Conservation (phyloP, 2,329 filamentous ascomycete species). For the Lizonia empirigonia region DNA sequence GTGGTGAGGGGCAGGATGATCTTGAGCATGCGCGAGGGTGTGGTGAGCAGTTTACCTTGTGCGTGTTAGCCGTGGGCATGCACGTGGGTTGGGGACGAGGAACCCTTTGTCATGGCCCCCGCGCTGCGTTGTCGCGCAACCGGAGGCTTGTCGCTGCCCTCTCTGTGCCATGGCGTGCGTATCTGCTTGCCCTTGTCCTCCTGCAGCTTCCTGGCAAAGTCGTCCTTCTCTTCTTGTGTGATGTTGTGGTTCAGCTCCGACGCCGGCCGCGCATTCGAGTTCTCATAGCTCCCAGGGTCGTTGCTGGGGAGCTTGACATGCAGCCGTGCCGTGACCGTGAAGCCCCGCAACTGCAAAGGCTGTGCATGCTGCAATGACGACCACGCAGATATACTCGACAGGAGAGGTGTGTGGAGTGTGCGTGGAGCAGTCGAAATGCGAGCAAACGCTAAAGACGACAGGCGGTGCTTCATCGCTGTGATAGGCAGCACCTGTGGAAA, state of each 20-base stretch:
- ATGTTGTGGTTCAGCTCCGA: constrained; percentile 52
- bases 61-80: constrained; percentile 9
- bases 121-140: constrained; percentile 58
- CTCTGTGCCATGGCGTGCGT: constrained; percentile 69
- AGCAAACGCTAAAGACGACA: constrained; percentile 32
- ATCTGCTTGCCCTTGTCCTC: constrained; percentile 62
- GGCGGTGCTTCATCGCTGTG: constrained; percentile 39
- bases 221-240: constrained; percentile 53
- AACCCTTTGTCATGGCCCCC: constrained; percentile 69
- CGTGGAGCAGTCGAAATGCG: constrained; percentile 21
- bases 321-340: constrained; percentile 18
- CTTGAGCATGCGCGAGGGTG: constrained; percentile 79
- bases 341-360: constrained; percentile 17
- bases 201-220: constrained; percentile 51
- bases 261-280: constrained; percentile 47
- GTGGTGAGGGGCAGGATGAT: constrained; percentile 76
- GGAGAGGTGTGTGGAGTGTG: constrained; percentile 17
- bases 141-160: constrained; percentile 64
- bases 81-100: neutral
- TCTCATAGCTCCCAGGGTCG: constrained; percentile 29
- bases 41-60: constrained; percentile 78
- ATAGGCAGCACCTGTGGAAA: too few species aligned
- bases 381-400: constrained; percentile 8
- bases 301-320: constrained; percentile 21
- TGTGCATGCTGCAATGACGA: neutral